Percentiles rank a stretch among this genome's conserved stretches.
Conservation (phyloP, 148 eudicot genomes). For the Mesembryanthemum crystallinum region DNA sequence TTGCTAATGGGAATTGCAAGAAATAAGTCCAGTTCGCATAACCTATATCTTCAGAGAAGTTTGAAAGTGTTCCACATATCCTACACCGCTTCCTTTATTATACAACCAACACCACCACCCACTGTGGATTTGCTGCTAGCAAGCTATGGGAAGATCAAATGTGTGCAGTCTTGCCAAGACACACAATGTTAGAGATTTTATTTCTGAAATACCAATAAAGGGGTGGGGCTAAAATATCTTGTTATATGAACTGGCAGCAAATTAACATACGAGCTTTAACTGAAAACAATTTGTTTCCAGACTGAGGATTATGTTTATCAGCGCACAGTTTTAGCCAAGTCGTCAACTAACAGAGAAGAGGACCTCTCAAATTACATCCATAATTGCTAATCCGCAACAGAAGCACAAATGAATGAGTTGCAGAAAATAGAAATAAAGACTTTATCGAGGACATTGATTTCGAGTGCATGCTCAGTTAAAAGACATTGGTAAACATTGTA, state of each 20-base stretch:
- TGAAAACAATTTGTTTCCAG: no score
- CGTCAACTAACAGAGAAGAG: background rate
- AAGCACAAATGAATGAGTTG: background rate
- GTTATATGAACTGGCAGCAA: no score
- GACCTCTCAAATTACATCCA: background rate
- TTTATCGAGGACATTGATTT: background rate
- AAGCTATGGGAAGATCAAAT: background rate
- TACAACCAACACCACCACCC: background rate
- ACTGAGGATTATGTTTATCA: no score
- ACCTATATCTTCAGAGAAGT: constrained; percentile 1
- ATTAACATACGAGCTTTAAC: no score
- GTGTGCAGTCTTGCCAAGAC: background rate
- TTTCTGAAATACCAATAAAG: background rate
- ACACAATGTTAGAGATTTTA: background rate
- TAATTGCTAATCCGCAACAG: background rate
- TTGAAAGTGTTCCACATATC: background rate
- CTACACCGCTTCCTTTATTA: background rate
- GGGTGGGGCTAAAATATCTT: background rate
- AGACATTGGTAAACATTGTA: background rate
- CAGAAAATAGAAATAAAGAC: background rate
- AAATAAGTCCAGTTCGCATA: background rate
- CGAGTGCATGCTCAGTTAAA: background rate
- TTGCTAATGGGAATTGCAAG: background rate
- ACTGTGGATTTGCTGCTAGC: background rate
- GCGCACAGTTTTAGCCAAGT: background rate